phyloP scores from a whole-genome alignment of 371 early-diverging fungal genomes.

The Apophysomyces sp. region DNA sequence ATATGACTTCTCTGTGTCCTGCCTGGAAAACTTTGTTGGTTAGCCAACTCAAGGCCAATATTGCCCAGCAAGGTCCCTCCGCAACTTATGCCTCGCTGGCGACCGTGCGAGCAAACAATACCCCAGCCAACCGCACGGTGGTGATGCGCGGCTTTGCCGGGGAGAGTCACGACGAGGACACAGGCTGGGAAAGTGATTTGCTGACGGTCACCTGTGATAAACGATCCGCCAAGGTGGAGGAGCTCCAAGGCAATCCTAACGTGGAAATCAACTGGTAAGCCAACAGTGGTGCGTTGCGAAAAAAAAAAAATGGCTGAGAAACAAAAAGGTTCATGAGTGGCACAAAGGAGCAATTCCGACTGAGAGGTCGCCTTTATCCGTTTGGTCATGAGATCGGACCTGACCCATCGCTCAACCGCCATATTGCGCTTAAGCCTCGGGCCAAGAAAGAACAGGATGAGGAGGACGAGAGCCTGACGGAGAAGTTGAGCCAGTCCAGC shows the following conservation, averaged over 20 bases:
- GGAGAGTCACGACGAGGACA: slow-evolving; percentile 35
- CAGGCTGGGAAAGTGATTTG: slow-evolving; percentile 43
- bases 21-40: slow-evolving; percentile 26
- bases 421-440: slow-evolving; percentile 1
- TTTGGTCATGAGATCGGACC: slow-evolving; percentile 5
- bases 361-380: slow-evolving; percentile 18
- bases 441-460: background rate
- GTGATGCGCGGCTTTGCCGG: slow-evolving; percentile 52
- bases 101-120: slow-evolving; percentile 33
- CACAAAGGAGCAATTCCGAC: slow-evolving; percentile 38
- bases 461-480: background rate
- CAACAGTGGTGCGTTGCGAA: background rate
- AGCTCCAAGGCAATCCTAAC: slow-evolving; percentile 26
- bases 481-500: slow-evolving; percentile 5
- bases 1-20: background rate
- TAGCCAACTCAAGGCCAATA: slow-evolving; percentile 30
- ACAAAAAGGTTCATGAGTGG: slow-evolving; percentile 34
- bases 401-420: background rate
- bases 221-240: slow-evolving; percentile 37
- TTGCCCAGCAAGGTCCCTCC: slow-evolving; percentile 27
- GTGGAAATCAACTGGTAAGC: slow-evolving; percentile 46
- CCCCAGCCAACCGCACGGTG: slow-evolving; percentile 47
- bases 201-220: slow-evolving; percentile 35
- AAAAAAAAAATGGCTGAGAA: background rate
- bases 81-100: slow-evolving; percentile 40